Conservation (phyloP, 148 eudicot genomes). For the Persicaria maculosa region DNA sequence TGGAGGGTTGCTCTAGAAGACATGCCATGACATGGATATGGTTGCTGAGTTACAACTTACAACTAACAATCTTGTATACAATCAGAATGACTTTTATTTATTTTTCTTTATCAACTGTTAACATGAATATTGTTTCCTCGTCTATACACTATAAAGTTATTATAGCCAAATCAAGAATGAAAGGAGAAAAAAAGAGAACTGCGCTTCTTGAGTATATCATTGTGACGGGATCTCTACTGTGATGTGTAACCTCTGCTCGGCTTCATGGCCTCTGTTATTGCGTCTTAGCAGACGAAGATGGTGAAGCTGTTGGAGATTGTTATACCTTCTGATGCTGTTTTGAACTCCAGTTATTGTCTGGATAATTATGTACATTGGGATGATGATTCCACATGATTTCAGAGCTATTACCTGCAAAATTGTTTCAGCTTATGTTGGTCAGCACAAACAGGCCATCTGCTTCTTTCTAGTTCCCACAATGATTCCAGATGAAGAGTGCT, state of each 20-base stretch:
- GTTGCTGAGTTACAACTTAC: too few relatives aligned
- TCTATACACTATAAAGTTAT: slow-evolving; percentile 9
- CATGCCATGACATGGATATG: background rate
- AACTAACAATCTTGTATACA: too few relatives aligned
- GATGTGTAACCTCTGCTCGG: background rate
- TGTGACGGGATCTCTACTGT: slow-evolving; percentile 9
- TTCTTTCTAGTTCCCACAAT: background rate
- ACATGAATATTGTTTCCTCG: background rate
- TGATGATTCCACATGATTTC: slow-evolving; percentile 52
- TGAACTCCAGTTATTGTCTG: slow-evolving; percentile 42
- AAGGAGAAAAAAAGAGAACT: background rate
- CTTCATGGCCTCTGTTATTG: slow-evolving; percentile 7
- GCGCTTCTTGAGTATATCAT: background rate
- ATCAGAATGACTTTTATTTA: background rate
- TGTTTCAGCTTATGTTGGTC: background rate
- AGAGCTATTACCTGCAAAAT: slow-evolving; percentile 46
- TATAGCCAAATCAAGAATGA: slow-evolving; percentile 5
- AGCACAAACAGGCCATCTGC: background rate
- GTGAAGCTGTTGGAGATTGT: slow-evolving; percentile 16
- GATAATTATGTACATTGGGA: slow-evolving; percentile 69
- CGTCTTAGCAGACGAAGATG: slow-evolving; percentile 8
- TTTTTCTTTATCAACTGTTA: background rate
- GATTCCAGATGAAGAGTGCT: slow-evolving; percentile 13
- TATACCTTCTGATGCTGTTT: slow-evolving; percentile 36
- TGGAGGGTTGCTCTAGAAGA: background rate